Base-by-base conservation (phyloP, 441 rosid species). In the Aquilaria agallochum region DNA sequence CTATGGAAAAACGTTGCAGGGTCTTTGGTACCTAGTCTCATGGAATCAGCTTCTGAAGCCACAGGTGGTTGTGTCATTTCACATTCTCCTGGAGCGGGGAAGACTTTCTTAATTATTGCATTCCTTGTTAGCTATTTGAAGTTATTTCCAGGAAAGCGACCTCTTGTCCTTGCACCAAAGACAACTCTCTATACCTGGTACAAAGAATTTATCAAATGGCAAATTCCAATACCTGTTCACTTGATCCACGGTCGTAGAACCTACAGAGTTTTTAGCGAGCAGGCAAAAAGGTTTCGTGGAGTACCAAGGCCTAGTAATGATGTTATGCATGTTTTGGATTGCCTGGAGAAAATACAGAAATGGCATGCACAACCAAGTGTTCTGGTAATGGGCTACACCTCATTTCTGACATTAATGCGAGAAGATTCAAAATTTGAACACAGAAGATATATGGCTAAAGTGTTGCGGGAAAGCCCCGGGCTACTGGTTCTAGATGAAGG, bases 31-130 rank as follows among this genome's bases (percentile, higher is more conserved):
- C 97, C 97, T 2, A 64, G 83, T 11, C 68, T 32, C 2, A 94
- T 87, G 89, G 80, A 82, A 50, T 67, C 74, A 8, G 40, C 78
- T 64, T 76, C 89, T 3, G 83, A 72, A 61, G 80, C 71, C 12
- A 77, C 71, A 2, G 99, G 97, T 33, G 97, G 99, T 40, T 94
- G 99, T 72, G 97, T 86, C 15, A 65, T 94, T 50, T 94, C 97
- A 72, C 97, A 94, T 72, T 65, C 99, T 27, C 97, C 99, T 0
- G 99, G 97, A 56, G 93, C 97, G 46, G 99, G 99, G 45, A 94
- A 94, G 75, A 87, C 95, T 31, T 89, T 94, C 70, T 92, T 94
- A 64, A 86, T 91, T 31, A 94, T 94, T 10, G 95, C 99, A 30
- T 94, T 94, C 69, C 96, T 91, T 33, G 72, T 74, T 15, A 94